Conservation (phyloP, 2,329 filamentous ascomycete genomes). For the Pseudocercospora macadamiae region DNA sequence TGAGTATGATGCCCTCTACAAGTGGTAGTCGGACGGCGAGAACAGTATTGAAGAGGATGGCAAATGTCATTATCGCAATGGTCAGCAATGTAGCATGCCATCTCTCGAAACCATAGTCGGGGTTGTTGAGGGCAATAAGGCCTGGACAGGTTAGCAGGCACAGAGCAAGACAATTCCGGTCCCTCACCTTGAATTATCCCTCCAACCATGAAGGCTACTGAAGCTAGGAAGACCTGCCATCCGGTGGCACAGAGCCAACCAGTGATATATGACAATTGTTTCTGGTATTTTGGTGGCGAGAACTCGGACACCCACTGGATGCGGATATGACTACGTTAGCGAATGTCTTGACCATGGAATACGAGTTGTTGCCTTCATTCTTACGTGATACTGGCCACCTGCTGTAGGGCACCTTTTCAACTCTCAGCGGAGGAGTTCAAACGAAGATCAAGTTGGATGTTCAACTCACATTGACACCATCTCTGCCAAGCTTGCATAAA, state of each 20-base stretch:
- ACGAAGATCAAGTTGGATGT: not conserved
- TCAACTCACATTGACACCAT: slow-evolving; percentile 14
- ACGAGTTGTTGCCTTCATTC: not conserved
- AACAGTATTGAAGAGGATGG: slow-evolving; percentile 36
- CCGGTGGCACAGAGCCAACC: slow-evolving; percentile 35
- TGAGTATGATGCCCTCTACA: slow-evolving; percentile 33
- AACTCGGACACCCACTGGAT: slow-evolving; percentile 34
- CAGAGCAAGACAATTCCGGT: no score
- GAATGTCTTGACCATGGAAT: no score
- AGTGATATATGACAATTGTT: slow-evolving; percentile 29
- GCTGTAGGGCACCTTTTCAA: slow-evolving; percentile 23
- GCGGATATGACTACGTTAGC: no score
- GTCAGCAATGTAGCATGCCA: slow-evolving; percentile 52
- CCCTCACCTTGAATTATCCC: slow-evolving; percentile 17
- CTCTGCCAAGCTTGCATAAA: slow-evolving; percentile 13
- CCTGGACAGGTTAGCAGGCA: not conserved
- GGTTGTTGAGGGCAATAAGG: slow-evolving; percentile 18
- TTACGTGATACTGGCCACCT: slow-evolving; percentile 25
- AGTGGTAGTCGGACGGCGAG: slow-evolving; percentile 32
- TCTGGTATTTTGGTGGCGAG: slow-evolving; percentile 30
- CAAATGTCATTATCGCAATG: slow-evolving; percentile 28
- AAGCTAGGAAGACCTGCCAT: slow-evolving; percentile 49
- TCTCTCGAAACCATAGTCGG: slow-evolving; percentile 18
- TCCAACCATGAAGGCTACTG: slow-evolving; percentile 48
- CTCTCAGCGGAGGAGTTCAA: not conserved